phyloP scores from a whole-genome alignment of 768 basidiomycete genomes.

The Amanita exitialis region DNA sequence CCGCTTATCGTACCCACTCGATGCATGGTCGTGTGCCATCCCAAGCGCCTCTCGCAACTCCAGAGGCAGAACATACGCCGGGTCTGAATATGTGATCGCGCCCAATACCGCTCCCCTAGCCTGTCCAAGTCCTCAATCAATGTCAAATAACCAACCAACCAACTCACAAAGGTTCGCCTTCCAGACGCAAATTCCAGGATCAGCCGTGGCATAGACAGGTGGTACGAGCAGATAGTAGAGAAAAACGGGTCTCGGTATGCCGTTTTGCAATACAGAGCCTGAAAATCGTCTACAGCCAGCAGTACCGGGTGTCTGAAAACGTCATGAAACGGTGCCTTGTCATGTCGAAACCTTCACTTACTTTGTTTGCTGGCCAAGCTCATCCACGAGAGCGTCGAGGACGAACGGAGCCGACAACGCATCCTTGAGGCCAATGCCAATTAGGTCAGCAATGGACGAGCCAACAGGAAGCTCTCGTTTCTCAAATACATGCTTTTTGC shows the following conservation, averaged over 20 bases:
- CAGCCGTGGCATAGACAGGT: constrained; percentile 70
- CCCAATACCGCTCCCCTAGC: constrained; percentile 63
- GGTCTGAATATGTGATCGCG: constrained; percentile 54
- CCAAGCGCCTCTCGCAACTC: constrained; percentile 58
- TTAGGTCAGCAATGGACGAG: constrained; percentile 41
- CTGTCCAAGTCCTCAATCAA: constrained; percentile 22
- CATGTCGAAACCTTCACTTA: constrained; percentile 16
- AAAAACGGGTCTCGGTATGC: constrained; percentile 70
- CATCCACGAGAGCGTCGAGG: constrained; percentile 46
- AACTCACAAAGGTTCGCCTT: constrained; percentile 51
- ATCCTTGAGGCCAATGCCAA: constrained; percentile 47
- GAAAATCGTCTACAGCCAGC: constrained; percentile 83
- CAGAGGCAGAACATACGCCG: constrained; percentile 43
- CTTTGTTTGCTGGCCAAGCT: constrained; percentile 56
- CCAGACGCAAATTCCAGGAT: constrained; percentile 77
- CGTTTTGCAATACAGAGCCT: constrained; percentile 62
- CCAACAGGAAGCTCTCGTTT: constrained; percentile 38
- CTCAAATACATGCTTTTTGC: constrained; percentile 33
- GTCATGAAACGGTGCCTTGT: background rate
- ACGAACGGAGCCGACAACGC: constrained; percentile 41
- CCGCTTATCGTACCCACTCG: constrained; percentile 49
- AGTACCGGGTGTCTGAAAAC: constrained; percentile 59
- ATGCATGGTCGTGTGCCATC: constrained; percentile 28
- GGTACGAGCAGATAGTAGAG: constrained; percentile 56
- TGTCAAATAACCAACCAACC: background rate